phyloP scores from a whole-genome alignment of 768 basidiomycete genomes.

The Rhodosporidiobolus sp. region DNA sequence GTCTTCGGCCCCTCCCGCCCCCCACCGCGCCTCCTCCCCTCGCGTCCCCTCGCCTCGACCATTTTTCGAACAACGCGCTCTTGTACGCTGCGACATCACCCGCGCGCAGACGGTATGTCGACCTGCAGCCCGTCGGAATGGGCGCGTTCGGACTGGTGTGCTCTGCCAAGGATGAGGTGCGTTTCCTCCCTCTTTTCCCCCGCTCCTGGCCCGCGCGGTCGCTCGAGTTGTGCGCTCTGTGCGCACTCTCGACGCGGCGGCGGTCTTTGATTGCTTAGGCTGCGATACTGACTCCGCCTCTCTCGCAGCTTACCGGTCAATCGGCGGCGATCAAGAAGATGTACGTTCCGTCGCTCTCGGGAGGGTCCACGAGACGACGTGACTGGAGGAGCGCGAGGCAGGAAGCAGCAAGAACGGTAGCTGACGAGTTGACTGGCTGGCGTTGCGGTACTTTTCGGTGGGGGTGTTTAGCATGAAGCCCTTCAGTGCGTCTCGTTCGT shows the following conservation, averaged over 20 bases:
- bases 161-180: slow-evolving; percentile 41
- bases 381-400: neutral
- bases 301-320: slow-evolving; percentile 87
- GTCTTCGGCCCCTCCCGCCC: neutral
- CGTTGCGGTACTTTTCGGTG: neutral
- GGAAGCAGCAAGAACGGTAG: neutral
- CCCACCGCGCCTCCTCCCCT: neutral
- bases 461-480: slow-evolving; percentile 85
- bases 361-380: neutral
- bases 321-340: slow-evolving; percentile 95
- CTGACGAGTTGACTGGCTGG: neutral
- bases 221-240: neutral
- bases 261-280: no score
- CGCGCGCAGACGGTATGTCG: slow-evolving; percentile 79
- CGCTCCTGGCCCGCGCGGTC: neutral
- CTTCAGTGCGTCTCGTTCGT: slow-evolving; percentile 58
- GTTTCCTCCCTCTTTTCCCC: neutral
- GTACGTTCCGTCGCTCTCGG: slow-evolving; percentile 8
- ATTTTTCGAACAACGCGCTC: no score
- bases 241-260: neutral
- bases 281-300: slow-evolving; percentile 52
- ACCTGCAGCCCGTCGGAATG: slow-evolving; percentile 99
- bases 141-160: slow-evolving; percentile 97
- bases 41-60: neutral
- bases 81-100: neutral